These are phyloP conservation scores for Monilinia fructigena DNA, from an alignment of 2,329 filamentous ascomycete genomes.

Conservation along the genomic window DNA sequence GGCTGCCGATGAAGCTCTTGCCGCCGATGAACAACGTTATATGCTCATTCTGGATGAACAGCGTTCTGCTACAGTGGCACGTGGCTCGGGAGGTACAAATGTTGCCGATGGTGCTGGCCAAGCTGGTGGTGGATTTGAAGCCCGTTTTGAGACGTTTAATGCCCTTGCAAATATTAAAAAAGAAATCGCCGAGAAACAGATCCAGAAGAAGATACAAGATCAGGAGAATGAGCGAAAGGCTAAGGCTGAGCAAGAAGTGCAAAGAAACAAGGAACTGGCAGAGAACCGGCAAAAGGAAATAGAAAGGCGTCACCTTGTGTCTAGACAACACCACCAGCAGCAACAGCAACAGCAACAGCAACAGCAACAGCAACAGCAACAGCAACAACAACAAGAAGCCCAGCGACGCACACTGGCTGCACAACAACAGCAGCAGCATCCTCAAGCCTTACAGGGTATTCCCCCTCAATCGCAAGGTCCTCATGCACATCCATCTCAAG, in stretches of 20 bases:
- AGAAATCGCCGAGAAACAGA: slow-evolving; percentile 73
- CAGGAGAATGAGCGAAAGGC: slow-evolving; percentile 49
- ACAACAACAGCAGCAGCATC: slow-evolving; percentile 43
- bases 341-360: slow-evolving; percentile 34
- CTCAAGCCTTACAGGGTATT: slow-evolving; percentile 24
- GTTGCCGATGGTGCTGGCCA: slow-evolving; percentile 70
- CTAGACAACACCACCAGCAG: slow-evolving; percentile 38
- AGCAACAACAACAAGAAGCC: slow-evolving; percentile 33
- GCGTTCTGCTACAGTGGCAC: slow-evolving; percentile 59
- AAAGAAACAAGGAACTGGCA: slow-evolving; percentile 42
- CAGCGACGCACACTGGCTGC: slow-evolving; percentile 42
- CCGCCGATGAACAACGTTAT: slow-evolving; percentile 83
- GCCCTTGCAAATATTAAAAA: slow-evolving; percentile 80
- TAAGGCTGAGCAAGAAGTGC: slow-evolving; percentile 48
- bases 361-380: slow-evolving; percentile 25
- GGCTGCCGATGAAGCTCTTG: slow-evolving; percentile 89
- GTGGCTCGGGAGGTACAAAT: slow-evolving; percentile 57
- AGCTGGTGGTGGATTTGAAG: slow-evolving; percentile 73
- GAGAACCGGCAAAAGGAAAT: slow-evolving; percentile 39
- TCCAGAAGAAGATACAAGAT: slow-evolving; percentile 70
- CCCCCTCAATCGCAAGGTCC: slow-evolving; percentile 39
- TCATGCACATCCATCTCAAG: slow-evolving; percentile 45
- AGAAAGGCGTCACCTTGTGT: slow-evolving; percentile 30
- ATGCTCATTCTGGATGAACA: slow-evolving; percentile 92
- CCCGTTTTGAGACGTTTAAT: slow-evolving; percentile 88